Evolutionary conservation across 2,329 filamentous ascomycete genomes (phyloP), one percentile per base, ranked within the genome.

Genomic region (Trichoderma asperellum): DNA sequence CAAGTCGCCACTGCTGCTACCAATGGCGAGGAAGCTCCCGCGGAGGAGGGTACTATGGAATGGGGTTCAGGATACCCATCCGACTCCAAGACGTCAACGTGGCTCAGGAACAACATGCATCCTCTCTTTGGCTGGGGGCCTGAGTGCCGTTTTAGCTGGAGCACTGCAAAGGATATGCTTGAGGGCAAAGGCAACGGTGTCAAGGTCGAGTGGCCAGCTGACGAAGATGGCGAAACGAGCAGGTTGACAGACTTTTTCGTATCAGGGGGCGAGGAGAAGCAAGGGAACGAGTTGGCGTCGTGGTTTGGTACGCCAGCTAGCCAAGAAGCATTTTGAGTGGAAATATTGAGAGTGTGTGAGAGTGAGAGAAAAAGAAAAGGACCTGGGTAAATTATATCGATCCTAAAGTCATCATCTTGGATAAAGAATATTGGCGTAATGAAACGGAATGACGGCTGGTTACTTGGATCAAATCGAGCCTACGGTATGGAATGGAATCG

Each of bases 21-120:
- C 55, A 77, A 73, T 65, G 73, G 70, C 2, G 78, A 76, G 4
- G 78, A 78, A 59, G 79, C 73, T 11, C 75, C 71, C 5, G 77
- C 75, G 21, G 76, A 77, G 21, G 78, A 78, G 1, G 83, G 84
- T 18, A 84, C 82, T 32, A 81, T 83, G 79, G 82, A 76, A 5
- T 97, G 96, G 94, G 96, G 96, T 0, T 97, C 93, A 0, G 96
- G 96, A 0, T 99, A 99, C 78, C 96, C 96, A 0, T 93, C 92
- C 1, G 96, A 99, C 80, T 89, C 86, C 24, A 87, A 92, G 71
- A 97, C 94, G 74, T 88, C 91, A 2, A 80, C 82, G 27, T 99
- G 96, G 95, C 79, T 99, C 77, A 92, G 89, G 81, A 83, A 83
- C 49, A 96, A 95, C 73, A 95, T 97, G 90, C 91, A 99, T 76